phyloP scores from a whole-genome alignment of 129 eudicot genomes.

The Logfia minima region DNA sequence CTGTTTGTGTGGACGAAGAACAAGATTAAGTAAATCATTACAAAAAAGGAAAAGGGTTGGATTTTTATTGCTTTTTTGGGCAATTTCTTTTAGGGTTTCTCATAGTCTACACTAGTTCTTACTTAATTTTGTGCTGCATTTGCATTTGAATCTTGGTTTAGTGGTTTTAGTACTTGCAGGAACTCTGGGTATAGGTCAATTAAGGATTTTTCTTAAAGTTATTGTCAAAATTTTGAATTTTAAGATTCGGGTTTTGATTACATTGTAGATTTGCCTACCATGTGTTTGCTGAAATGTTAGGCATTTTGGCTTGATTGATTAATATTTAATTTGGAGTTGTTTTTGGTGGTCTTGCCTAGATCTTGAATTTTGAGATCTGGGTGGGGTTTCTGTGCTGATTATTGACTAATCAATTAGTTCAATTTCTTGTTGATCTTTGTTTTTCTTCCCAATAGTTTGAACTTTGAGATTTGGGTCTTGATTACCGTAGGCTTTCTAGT shows the following conservation, averaged over 20 bases:
- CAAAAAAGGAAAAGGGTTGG: background rate
- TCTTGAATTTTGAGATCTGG: conserved; percentile 35
- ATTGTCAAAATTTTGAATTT: conserved; percentile 5
- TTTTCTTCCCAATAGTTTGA: conserved; percentile 6
- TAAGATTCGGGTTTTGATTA: conserved; percentile 15
- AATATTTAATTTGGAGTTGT: background rate
- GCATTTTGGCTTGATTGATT: background rate
- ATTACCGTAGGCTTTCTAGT: conserved; percentile 16
- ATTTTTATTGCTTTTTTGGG: conserved; percentile 7
- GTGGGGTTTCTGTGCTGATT: conserved; percentile 18
- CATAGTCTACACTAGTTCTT: conserved; percentile 14
- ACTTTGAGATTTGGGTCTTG: conserved; percentile 34
- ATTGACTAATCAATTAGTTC: conserved; percentile 11
- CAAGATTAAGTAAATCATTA: conserved; percentile 15
- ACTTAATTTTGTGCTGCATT: conserved; percentile 17
- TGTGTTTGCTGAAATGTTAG: conserved; percentile 8
- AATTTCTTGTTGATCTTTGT: background rate
- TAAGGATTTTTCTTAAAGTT: conserved; percentile 16
- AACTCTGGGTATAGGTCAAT: background rate
- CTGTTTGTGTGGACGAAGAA: conserved; percentile 9
- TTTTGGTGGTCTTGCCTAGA: conserved; percentile 14
- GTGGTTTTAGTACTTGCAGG: conserved; percentile 29
- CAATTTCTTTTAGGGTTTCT: conserved; percentile 7
- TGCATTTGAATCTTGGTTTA: conserved; percentile 25
- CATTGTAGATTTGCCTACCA: conserved; percentile 6